Conservation (phyloP, 176 grass and related monocot genomes). For the Ensete ventricosum region DNA sequence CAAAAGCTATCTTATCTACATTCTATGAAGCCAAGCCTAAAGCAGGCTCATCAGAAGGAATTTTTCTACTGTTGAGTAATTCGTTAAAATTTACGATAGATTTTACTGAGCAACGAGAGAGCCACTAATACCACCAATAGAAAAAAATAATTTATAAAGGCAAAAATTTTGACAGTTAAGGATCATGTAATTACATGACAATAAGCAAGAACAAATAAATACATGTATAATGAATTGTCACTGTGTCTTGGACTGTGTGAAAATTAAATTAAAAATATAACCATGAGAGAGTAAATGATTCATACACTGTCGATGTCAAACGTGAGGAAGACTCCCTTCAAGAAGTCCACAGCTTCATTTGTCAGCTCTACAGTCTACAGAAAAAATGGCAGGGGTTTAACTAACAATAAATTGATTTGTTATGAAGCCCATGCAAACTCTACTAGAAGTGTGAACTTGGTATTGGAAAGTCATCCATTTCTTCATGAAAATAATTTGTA, state of each 20-base stretch:
- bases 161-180: too few relatives aligned
- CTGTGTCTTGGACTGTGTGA: too few relatives aligned
- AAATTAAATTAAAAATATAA: not conserved
- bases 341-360: constrained; percentile 63
- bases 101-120: not conserved
- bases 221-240: too few relatives aligned
- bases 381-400: not conserved
- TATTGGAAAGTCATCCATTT: not conserved
- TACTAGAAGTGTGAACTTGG: not conserved
- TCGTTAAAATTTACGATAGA: not conserved
- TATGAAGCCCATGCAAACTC: not conserved
- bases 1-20: not conserved
- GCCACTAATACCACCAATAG: not conserved
- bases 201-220: too few relatives aligned
- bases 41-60: not conserved
- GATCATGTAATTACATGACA: too few relatives aligned
- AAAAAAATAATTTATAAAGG: not conserved
- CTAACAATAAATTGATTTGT: not conserved
- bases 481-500: not conserved
- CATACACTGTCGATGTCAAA: constrained; percentile 92
- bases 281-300: constrained; percentile 10
- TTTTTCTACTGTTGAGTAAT: not conserved
- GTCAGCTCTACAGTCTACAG: constrained; percentile 84
- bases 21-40: not conserved
- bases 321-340: constrained; percentile 78